These are phyloP conservation scores for Aspergillus campestris DNA, from an alignment of 495 filamentous ascomycete species.

Conservation along the genomic window DNA sequence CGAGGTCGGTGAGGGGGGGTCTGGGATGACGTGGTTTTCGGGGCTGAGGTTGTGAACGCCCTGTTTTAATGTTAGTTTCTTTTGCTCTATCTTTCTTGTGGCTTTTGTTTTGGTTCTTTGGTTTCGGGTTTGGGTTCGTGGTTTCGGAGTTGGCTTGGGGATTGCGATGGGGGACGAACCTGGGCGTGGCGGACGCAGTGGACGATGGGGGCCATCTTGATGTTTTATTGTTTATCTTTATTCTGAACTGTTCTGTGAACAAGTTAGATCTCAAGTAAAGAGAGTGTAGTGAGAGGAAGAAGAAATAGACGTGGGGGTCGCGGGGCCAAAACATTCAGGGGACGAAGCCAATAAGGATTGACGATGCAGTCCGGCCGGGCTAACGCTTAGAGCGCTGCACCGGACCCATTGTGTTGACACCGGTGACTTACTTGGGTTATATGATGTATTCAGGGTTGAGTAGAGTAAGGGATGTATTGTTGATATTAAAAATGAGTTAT, in stretches of 20 bases:
- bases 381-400: no score
- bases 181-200: constrained; percentile 49
- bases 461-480: no score
- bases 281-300: not conserved
- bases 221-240: not conserved
- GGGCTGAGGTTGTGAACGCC: constrained; percentile 73
- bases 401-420: no score
- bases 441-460: no score
- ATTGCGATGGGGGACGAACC: constrained; percentile 24
- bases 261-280: not conserved
- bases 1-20: constrained; percentile 73
- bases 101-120: not conserved
- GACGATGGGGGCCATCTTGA: constrained; percentile 34
- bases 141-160: not conserved
- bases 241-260: not conserved
- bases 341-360: not conserved
- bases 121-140: not conserved
- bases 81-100: not conserved
- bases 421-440: no score
- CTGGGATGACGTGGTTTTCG: constrained; percentile 64
- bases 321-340: not conserved
- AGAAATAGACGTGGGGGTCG: not conserved
- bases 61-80: constrained; percentile 26
- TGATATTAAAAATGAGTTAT: no score
- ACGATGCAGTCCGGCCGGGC: no score